phyloP scores from a whole-genome alignment of 2,329 filamentous ascomycete genomes.

The Curvularia lunata region DNA sequence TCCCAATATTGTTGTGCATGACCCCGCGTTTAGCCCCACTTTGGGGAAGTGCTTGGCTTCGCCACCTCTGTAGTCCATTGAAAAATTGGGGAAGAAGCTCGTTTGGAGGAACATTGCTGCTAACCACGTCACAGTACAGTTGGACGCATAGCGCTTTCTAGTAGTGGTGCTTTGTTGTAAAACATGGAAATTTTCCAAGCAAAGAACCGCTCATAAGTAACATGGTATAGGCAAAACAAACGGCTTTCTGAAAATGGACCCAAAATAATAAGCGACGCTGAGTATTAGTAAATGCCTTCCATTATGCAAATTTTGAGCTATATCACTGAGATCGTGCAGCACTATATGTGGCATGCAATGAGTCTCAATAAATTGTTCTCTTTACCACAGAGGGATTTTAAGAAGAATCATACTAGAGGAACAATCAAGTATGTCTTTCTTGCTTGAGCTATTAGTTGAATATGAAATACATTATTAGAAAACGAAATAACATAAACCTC shows the following conservation, averaged over 20 bases:
- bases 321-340: background rate
- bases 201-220: background rate
- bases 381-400: too few species aligned
- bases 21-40: constrained; percentile 14
- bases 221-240: background rate
- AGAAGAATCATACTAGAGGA: too few species aligned
- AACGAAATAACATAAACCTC: too few species aligned
- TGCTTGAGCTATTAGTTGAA: too few species aligned
- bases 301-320: background rate
- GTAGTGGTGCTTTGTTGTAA: background rate
- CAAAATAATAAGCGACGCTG: background rate
- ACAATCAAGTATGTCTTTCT: too few species aligned
- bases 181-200: background rate
- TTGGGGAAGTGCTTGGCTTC: constrained; percentile 12
- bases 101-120: background rate
- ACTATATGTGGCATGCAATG: background rate
- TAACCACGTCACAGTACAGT: background rate
- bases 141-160: background rate
- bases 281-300: background rate
- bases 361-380: background rate
- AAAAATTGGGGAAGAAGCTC: constrained; percentile 1
- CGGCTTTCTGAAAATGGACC: background rate
- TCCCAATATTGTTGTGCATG: background rate
- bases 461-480: too few species aligned
- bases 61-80: constrained; percentile 8